Conservation (phyloP, 2,329 filamentous ascomycete species). For the Fonsecaea nubica region DNA sequence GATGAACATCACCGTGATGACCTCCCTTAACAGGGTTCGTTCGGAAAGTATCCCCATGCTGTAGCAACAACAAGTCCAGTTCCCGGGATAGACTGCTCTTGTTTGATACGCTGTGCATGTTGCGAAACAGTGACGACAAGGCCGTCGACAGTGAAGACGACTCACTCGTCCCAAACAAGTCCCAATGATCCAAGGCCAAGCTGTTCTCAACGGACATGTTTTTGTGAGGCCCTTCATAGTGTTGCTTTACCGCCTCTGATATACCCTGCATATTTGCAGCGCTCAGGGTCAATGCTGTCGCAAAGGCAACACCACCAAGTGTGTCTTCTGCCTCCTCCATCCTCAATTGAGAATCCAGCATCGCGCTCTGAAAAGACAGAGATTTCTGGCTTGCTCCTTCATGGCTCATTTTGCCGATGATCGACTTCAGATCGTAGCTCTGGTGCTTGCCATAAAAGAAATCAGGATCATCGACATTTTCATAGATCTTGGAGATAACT, state of each 20-base stretch:
- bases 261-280: conserved; percentile 83
- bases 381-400: conserved; percentile 87
- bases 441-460: conserved; percentile 92
- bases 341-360: conserved; percentile 84
- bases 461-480: conserved; percentile 93
- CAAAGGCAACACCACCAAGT: conserved; percentile 45
- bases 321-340: conserved; percentile 62
- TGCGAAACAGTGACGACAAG: conserved; percentile 20
- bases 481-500: conserved; percentile 81
- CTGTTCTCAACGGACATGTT: not conserved
- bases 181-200: conserved; percentile 16
- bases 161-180: conserved; percentile 14
- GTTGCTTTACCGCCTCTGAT: conserved; percentile 70
- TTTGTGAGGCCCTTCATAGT: conserved; percentile 48
- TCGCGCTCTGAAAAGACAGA: conserved; percentile 86
- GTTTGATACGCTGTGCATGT: conserved; percentile 26
- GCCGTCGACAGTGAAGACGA: not conserved
- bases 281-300: conserved; percentile 60
- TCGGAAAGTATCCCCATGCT: conserved; percentile 6
- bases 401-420: conserved; percentile 83
- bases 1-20: conserved; percentile 13
- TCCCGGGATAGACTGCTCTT: conserved; percentile 16
- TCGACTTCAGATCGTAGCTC: conserved; percentile 74
- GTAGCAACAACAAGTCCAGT: conserved; percentile 26
- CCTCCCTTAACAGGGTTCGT: conserved; percentile 1